Evolutionary conservation across 2,329 filamentous ascomycete genomes (phyloP), one percentile per base, ranked within the genome.

Genomic region (Trichophyton schoenleinii): DNA sequence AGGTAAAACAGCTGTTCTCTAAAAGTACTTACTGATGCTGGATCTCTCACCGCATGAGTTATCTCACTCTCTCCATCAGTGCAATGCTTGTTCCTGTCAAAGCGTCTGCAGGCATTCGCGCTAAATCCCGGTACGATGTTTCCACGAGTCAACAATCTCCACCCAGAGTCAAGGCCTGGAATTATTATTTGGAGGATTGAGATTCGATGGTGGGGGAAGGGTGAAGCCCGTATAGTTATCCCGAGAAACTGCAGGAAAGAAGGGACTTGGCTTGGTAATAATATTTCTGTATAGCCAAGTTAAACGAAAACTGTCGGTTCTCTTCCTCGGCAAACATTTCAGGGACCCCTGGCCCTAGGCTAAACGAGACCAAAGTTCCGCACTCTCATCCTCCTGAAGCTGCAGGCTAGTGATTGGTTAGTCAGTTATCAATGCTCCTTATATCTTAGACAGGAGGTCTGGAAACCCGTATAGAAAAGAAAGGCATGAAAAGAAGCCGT

Each of bases 391-490:
- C 28, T 25, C 22, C 3, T 8, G 22, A 25, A 9, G 48, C 31
- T 15, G 48, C 20, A 15, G 15, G 8, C 20, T 52, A 11, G 48
- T 20, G 15, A 48, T 48, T 48, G 44, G 44, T 22, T 48, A 48
- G 18, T 13, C 22, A 15, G n/a, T 7, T 44, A 25, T 25, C 44
- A 53, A 11, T 53, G 9, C n/a, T 31, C 28, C 22, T 20, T 31
- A 53, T n/a, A 31, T 8, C 22, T 8, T 8, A 13, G 9, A 11
- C 49, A 34, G n/a, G 49, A 34, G 13, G 9, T 2, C 49, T 8
- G n/a, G 49, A 34, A 53, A 31, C 28, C 28, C 49, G 49, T 53
- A 53, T 53, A 34, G 49, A 53, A 53, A 53, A 53, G 49, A 53
- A 53, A 52, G 9, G 46, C 22, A 53, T 6, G 9, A 34, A 22